Evolutionary conservation across 257 asterid genomes (phyloP).

Genomic region (Capsicum pubescens): DNA sequence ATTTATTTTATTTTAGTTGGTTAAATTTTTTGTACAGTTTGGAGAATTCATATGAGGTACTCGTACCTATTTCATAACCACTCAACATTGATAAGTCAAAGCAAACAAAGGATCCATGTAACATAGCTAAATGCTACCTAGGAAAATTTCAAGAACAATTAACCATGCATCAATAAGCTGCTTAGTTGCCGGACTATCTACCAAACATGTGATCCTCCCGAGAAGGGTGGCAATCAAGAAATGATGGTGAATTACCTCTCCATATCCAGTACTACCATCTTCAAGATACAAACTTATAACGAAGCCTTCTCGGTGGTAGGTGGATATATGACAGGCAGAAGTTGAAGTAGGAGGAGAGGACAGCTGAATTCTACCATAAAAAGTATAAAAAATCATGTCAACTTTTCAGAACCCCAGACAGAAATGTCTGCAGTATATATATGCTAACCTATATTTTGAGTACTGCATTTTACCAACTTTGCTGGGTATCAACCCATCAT

Average conservation of each 20-base stretch:
- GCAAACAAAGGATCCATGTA: conserved; percentile 7
- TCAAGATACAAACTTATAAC: conserved; percentile 68
- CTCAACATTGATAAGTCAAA: not conserved
- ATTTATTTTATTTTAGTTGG: not conserved
- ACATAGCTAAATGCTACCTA: conserved; percentile 1
- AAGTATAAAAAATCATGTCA: not conserved
- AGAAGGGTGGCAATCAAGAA: not conserved
- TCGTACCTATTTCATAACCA: not conserved
- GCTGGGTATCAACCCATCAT: conserved; percentile 40
- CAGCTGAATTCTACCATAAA: conserved; percentile 70
- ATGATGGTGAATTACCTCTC: conserved; percentile 65
- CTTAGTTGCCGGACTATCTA: not conserved
- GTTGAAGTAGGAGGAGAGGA: conserved; percentile 92
- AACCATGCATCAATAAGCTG: conserved; percentile 5
- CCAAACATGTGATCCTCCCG: conserved; percentile 17
- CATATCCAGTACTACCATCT: conserved; percentile 84
- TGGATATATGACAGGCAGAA: conserved; percentile 44
- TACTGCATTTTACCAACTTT: conserved; percentile 72
- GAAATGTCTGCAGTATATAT: not conserved
- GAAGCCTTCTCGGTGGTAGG: conserved; percentile 84
- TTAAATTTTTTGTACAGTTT: not conserved
- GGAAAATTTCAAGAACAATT: not conserved
- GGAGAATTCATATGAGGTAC: not conserved
- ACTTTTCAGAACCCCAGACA: not conserved
- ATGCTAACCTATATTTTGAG: conserved; percentile 73